Evolutionary conservation across 805 yeast genomes (phyloP).

Genomic region (Nakazawaea wickerhamii): DNA sequence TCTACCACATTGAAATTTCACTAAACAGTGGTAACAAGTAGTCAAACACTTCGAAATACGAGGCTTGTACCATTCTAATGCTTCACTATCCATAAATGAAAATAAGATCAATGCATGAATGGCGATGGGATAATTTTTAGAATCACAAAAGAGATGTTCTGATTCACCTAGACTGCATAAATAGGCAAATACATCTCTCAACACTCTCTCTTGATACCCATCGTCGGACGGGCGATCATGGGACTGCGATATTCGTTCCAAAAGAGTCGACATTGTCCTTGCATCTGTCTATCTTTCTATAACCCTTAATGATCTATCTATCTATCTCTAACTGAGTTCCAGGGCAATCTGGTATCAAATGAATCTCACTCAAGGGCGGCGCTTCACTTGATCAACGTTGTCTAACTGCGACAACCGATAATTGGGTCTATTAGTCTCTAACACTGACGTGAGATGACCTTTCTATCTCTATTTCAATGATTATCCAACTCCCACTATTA

Average conservation of each 20-base stretch:
- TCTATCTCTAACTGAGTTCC: too few relatives aligned
- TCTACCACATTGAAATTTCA: constrained; percentile 48
- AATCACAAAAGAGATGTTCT: constrained; percentile 55
- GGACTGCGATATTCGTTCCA: constrained; percentile 23
- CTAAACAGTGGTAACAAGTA: constrained; percentile 49
- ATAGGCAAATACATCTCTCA: constrained; percentile 35
- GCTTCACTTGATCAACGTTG: too few relatives aligned
- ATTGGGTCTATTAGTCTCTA: too few relatives aligned
- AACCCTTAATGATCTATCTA: too few relatives aligned
- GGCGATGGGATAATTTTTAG: constrained; percentile 39
- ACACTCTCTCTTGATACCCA: constrained; percentile 28
- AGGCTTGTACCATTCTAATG: constrained; percentile 37
- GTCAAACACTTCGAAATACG: constrained; percentile 34
- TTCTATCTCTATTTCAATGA: too few relatives aligned
- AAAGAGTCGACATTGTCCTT: constrained; percentile 11
- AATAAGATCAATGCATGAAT: constrained; percentile 53
- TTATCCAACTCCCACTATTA: too few relatives aligned
- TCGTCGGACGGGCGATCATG: constrained; percentile 28
- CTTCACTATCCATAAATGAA: constrained; percentile 49
- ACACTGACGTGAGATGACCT: too few relatives aligned
- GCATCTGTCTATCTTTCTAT: neutral
- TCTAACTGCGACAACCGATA: too few relatives aligned
- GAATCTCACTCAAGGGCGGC: too few relatives aligned
- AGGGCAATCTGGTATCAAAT: constrained; percentile 12
- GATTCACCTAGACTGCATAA: constrained; percentile 20